Base-by-base conservation (phyloP, 2,329 filamentous ascomycete genomes). In the Didymella keratinophila region DNA sequence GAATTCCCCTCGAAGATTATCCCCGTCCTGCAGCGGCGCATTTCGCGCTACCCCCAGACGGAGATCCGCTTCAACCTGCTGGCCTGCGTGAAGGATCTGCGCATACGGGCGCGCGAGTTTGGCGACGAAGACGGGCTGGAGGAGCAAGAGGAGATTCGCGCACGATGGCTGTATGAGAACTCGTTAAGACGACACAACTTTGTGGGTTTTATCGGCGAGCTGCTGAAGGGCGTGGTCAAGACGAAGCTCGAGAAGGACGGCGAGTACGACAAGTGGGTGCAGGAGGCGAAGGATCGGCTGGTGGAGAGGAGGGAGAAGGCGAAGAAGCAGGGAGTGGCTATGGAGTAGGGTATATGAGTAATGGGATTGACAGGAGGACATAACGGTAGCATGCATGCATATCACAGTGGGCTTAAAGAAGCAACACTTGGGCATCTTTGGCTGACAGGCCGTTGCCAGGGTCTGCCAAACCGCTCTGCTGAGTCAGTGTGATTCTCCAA, bases 51-150 rank as follows among this genome's bases (percentile, higher is more conserved):
- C 78, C 93, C 93, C 16, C 81, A 87, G 18, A 85, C 87, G 1
- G 95, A 99, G 83, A 97, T 98, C 62, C 86, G 93, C 43, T 99
- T 99, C 82, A 99, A 99, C 77, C 83, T 99, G 52, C 86, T 99
- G 75, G 95, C 94, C 43, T 93, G 97, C 85, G 91, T 94, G 67
- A 84, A 89, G 64, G 95, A 99, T 79, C 81, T 93, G 73, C 84
- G 95, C 42, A 81, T 90, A 44, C 83, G 87, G 47, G 94, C 94
- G 30, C 83, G 84, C 56, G 91, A 96, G 76, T 86, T 95, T 64
- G 93, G 93, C 44, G 95, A 99, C 78, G 75, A 80, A 42, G 93
- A 97, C 73, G 82, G 88, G 77, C 78, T 98, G 66, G 87, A 87
- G 65, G 83, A 89, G 52, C 93, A 98, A 83, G 87, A 94, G 80